A percentile compares a stretch with the other conserved stretches of the same genome.
These are phyloP conservation scores for Coemansia sp. DNA, from an alignment of 192 early-diverging fungal species.

Conservation along the genomic window DNA sequence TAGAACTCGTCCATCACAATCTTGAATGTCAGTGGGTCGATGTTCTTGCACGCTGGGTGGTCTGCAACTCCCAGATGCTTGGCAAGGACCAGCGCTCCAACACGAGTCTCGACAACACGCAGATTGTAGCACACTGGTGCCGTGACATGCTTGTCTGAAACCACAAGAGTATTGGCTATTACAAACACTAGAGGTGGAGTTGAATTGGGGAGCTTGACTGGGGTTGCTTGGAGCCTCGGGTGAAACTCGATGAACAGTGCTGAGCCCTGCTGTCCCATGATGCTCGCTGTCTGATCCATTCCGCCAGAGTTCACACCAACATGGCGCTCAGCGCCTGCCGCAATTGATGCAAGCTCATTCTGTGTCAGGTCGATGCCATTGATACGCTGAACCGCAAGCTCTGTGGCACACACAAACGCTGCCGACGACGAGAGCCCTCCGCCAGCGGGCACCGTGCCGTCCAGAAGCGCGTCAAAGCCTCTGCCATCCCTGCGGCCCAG, in stretches of 20 bases:
- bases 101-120: constrained; percentile 86
- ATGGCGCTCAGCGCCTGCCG: constrained; percentile 77
- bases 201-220: constrained; percentile 65
- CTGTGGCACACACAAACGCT: constrained; percentile 82
- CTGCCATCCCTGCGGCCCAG: constrained; percentile 21
- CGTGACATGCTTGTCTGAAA: constrained; percentile 82
- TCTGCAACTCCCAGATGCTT: constrained; percentile 51
- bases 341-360: constrained; percentile 59
- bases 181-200: constrained; percentile 69
- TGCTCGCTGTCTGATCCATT: constrained; percentile 94
- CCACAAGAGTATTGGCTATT: constrained; percentile 86
- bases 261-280: constrained; percentile 71
- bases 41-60: constrained; percentile 48
- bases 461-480: constrained; percentile 69
- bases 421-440: constrained; percentile 89
- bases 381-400: constrained; percentile 63
- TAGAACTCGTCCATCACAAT: constrained; percentile 39
- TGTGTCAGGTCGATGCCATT: constrained; percentile 22
- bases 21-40: constrained; percentile 63
- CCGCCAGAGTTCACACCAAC: constrained; percentile 77
- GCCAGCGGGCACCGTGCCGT: constrained; percentile 83
- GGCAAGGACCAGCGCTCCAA: constrained; percentile 70
- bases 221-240: constrained; percentile 65
- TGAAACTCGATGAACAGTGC: constrained; percentile 85
- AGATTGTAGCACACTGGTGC: constrained; percentile 90